These are phyloP conservation scores for Alternaria sp. DNA, from an alignment of 2,329 filamentous ascomycete species.

Conservation along the genomic window DNA sequence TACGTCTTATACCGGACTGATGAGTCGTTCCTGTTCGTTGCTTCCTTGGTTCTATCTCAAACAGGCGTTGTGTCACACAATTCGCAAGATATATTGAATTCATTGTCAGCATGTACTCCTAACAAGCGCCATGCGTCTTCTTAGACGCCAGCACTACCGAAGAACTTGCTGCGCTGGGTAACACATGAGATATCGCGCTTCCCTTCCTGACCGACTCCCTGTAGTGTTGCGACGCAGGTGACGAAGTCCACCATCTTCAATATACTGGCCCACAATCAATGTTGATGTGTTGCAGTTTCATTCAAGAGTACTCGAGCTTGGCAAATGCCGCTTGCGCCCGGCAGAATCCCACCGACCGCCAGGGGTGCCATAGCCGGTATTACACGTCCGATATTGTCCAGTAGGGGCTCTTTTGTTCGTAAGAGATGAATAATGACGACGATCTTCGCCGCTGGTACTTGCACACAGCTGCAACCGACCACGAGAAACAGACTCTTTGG, in stretches of 20 bases:
- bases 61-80: neutral
- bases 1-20: neutral
- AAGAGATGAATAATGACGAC: neutral
- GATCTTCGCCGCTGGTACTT: neutral
- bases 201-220: neutral
- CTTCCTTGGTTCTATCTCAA: neutral
- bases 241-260: neutral
- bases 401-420: neutral
- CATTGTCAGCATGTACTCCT: neutral
- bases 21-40: neutral
- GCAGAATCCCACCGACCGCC: constrained; percentile 13
- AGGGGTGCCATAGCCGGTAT: constrained; percentile 13
- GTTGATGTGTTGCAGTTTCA: neutral
- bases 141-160: neutral
- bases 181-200: neutral
- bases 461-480: neutral
- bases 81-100: neutral
- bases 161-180: constrained; percentile 1
- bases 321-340: constrained; percentile 3
- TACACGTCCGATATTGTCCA: constrained; percentile 2
- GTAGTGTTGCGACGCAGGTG: neutral
- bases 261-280: constrained; percentile 8
- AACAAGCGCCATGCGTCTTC: neutral
- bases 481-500: neutral
- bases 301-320: neutral